Evolutionary conservation across 768 basidiomycete species (phyloP).

Genomic region (Mycena maculata): DNA sequence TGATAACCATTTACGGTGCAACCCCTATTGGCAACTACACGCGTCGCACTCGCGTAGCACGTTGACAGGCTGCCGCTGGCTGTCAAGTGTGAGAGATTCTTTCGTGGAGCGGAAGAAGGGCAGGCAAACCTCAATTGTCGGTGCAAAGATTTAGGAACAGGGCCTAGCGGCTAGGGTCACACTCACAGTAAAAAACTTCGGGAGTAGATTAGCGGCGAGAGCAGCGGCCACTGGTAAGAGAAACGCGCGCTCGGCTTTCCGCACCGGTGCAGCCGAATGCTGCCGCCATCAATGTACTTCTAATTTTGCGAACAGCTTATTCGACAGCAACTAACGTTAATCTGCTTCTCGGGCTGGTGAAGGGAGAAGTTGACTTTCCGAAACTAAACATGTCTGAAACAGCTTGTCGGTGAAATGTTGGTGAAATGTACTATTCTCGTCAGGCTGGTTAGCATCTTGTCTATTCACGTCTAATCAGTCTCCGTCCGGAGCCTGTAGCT

Average conservation of each 20-base stretch:
- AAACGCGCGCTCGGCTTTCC: background rate
- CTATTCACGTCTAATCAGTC: background rate
- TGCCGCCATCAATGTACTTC: background rate
- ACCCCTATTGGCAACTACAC: background rate
- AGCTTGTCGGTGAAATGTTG: background rate
- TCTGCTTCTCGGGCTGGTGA: background rate
- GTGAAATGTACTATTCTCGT: background rate
- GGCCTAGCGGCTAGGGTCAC: no score
- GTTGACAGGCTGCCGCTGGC: background rate
- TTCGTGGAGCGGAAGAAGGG: no score
- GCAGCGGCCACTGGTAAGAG: no score
- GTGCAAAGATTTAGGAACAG: no score
- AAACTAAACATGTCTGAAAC: background rate
- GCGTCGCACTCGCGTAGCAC: no score
- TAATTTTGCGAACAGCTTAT: background rate
- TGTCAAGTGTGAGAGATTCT: background rate
- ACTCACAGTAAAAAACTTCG: no score
- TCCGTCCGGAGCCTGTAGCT: no score
- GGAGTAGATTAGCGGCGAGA: no score
- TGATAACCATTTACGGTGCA: background rate
- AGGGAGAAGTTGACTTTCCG: background rate
- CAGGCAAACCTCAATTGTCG: no score
- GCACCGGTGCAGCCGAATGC: background rate
- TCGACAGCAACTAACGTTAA: background rate
- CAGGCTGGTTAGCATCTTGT: background rate